Percentiles rank a stretch among this genome's conserved stretches.
Evolutionary conservation across 202 grass and related monocot genomes (phyloP).

Genomic region (Digitaria exilis): DNA sequence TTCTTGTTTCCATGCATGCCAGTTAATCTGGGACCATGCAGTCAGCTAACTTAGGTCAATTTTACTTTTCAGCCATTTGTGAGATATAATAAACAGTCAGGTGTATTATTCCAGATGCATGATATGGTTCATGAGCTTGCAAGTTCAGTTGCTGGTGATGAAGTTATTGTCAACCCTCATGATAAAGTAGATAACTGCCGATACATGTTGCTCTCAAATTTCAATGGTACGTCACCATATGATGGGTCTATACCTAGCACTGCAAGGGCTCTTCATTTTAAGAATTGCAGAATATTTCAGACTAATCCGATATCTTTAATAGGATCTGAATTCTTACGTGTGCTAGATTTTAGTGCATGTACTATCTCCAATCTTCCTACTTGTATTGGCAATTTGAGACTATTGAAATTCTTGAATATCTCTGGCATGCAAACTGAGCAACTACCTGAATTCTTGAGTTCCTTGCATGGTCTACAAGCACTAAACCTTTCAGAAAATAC

Average conservation of each 20-base stretch:
- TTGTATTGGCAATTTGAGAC: background rate
- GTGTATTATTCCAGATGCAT: constrained; percentile 31
- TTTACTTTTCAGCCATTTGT: background rate
- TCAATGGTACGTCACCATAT: background rate
- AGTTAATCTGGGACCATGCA: too few species aligned
- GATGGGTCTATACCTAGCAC: constrained; percentile 26
- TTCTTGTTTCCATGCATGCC: too few species aligned
- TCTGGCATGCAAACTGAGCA: background rate
- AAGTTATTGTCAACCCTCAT: constrained; percentile 17
- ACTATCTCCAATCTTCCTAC: background rate
- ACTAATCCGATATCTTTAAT: background rate
- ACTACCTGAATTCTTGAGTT: background rate
- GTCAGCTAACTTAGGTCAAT: background rate
- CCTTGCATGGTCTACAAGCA: background rate
- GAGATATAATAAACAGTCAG: background rate
- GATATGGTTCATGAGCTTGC: constrained; percentile 48
- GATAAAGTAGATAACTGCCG: constrained; percentile 6
- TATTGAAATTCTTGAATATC: background rate
- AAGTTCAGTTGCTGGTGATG: constrained; percentile 38
- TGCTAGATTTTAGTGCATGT: constrained; percentile 22
- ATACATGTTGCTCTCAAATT: constrained; percentile 32
- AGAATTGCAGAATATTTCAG: constrained; percentile 4
- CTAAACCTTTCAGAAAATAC: background rate
- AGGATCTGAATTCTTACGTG: constrained; percentile 27
- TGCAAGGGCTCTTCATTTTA: constrained; percentile 35